Percentiles rank a stretch among this genome's conserved stretches.
These are phyloP conservation scores for Trichoderma sp. DNA, from an alignment of 2,329 filamentous ascomycete species.

Conservation along the genomic window DNA sequence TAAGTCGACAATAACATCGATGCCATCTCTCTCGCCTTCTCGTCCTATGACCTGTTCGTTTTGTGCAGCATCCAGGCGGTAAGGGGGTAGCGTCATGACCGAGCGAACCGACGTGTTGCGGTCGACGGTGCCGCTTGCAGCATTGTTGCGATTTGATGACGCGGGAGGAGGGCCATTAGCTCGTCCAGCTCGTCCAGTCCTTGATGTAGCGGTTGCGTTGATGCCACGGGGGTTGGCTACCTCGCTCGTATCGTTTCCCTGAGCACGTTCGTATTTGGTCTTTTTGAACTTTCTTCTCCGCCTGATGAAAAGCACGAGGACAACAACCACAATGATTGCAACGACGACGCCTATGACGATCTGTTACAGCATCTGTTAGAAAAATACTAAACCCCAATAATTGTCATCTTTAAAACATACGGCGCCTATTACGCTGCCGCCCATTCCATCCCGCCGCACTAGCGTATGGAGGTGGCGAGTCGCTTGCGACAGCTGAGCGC, in stretches of 20 bases:
- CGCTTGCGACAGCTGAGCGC: conserved; percentile 20
- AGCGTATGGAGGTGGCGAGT: conserved; percentile 22
- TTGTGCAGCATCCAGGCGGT: conserved; percentile 71
- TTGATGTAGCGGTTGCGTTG: conserved; percentile 31
- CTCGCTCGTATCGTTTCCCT: conserved; percentile 37
- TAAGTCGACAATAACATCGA: conserved; percentile 87
- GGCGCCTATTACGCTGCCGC: conserved; percentile 26
- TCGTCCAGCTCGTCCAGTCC: conserved; percentile 13
- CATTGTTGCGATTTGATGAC: conserved; percentile 27
- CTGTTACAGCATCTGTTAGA: conserved; percentile 7
- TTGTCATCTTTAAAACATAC: conserved; percentile 25
- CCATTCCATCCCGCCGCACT: conserved; percentile 15
- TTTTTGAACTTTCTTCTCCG: conserved; percentile 32
- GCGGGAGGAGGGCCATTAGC: background rate
- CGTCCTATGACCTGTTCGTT: conserved; percentile 82
- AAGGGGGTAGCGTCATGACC: conserved; percentile 91
- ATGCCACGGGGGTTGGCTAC: conserved; percentile 36
- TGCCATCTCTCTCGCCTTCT: conserved; percentile 88
- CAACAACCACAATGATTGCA: background rate
- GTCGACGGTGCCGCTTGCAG: conserved; percentile 59
- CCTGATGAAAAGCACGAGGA: conserved; percentile 12
- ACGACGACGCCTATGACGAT: conserved; percentile 12
- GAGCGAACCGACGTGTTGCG: conserved; percentile 86
- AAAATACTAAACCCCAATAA: background rate
- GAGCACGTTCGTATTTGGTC: conserved; percentile 40